Conservation (phyloP, 2,329 filamentous ascomycete species). For the Cladosporium cucumerinum region DNA sequence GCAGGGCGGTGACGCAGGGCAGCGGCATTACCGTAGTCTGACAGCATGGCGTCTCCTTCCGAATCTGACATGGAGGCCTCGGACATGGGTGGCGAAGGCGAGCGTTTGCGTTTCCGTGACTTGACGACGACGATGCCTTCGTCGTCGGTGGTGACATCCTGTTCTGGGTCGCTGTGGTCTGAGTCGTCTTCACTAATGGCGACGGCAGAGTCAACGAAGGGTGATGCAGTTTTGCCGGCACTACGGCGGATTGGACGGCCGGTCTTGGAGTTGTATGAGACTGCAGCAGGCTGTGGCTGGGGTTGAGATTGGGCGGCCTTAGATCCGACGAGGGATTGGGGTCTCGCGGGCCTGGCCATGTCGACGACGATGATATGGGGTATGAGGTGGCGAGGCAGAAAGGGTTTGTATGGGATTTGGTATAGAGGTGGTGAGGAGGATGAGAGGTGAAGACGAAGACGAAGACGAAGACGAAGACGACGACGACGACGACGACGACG, state of each 20-base stretch:
- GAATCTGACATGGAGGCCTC: slow-evolving; percentile 21
- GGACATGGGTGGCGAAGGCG: slow-evolving; percentile 26
- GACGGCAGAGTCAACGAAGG: slow-evolving; percentile 41
- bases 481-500: not conserved
- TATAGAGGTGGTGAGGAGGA: slow-evolving; percentile 1
- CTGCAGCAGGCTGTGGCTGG: slow-evolving; percentile 26
- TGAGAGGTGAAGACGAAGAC: not conserved
- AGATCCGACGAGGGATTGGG: slow-evolving; percentile 23
- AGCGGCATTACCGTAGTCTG: slow-evolving; percentile 18
- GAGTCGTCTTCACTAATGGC: slow-evolving; percentile 36
- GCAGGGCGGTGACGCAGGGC: slow-evolving; percentile 1
- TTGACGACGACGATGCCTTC: slow-evolving; percentile 28
- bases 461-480: not conserved
- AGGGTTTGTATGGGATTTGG: not conserved
- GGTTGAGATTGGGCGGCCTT: slow-evolving; percentile 23
- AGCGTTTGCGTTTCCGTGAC: slow-evolving; percentile 32
- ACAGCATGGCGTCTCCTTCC: slow-evolving; percentile 20
- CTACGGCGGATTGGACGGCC: slow-evolving; percentile 44
- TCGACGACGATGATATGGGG: slow-evolving; percentile 1
- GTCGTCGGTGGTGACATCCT: slow-evolving; percentile 34
- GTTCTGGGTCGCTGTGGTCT: slow-evolving; percentile 30
- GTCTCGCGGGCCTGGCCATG: slow-evolving; percentile 22
- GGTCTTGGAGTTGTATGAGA: slow-evolving; percentile 39
- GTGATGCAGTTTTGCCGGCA: slow-evolving; percentile 36
- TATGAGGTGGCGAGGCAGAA: not conserved